Percentiles rank a stretch among this genome's conserved stretches.
phyloP scores from a whole-genome alignment of 306 rosid species.

The Rosa chinensis region DNA sequence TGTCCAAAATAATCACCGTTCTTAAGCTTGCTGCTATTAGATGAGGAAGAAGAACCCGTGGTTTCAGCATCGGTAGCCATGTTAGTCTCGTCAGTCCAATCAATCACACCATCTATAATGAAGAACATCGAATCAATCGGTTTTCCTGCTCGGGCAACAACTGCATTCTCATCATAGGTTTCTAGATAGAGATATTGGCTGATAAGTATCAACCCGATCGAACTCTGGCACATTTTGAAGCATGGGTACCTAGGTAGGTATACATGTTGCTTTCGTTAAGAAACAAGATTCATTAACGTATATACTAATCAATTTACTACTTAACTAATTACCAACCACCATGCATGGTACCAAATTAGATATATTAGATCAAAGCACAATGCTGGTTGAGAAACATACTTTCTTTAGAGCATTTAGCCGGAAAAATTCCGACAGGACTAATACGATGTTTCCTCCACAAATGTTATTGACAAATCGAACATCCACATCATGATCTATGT shows the following conservation, averaged over 20 bases:
- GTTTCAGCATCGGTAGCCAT: neutral
- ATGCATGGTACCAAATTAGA: neutral
- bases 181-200: neutral
- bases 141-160: neutral
- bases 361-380: neutral
- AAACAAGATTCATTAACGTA: neutral
- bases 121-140: neutral
- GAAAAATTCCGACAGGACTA: neutral
- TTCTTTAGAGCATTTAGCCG: neutral
- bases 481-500: conserved; percentile 20
- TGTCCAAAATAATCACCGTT: neutral
- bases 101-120: neutral
- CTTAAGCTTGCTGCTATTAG: neutral
- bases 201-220: conserved; percentile 13
- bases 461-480: neutral
- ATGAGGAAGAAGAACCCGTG: neutral
- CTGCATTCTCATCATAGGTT: neutral
- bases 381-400: neutral
- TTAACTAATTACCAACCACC: neutral
- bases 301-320: neutral
- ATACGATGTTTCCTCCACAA: neutral
- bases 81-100: neutral
- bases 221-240: neutral
- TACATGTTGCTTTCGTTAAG: neutral
- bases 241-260: neutral